A percentile compares a stretch with the other conserved stretches of the same genome.
These are phyloP conservation scores for Atkinsonella hypoxylon DNA, from an alignment of 2,329 filamentous ascomycete species.

Conservation along the genomic window DNA sequence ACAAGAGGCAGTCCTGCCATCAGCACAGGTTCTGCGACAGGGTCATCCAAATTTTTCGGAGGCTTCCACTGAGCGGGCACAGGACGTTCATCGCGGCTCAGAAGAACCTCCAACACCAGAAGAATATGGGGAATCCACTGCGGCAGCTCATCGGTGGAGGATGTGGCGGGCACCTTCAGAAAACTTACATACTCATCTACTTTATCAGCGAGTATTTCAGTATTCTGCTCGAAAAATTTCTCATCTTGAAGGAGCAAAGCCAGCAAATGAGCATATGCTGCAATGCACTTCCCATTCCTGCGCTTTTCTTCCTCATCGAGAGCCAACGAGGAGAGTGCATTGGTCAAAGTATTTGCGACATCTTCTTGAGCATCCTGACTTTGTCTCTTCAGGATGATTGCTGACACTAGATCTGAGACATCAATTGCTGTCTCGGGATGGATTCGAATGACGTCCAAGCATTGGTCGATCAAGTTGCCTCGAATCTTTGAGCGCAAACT, in stretches of 20 bases:
- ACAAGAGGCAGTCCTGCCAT: constrained; percentile 45
- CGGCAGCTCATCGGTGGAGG: constrained; percentile 64
- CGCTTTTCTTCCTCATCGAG: constrained; percentile 53
- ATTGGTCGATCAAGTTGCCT: constrained; percentile 73
- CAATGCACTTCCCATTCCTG: constrained; percentile 50
- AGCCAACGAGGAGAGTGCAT: constrained; percentile 64
- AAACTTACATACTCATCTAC: constrained; percentile 68
- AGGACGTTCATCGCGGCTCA: constrained; percentile 83
- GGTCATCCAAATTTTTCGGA: constrained; percentile 37
- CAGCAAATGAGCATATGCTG: constrained; percentile 83
- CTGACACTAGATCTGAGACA: constrained; percentile 72
- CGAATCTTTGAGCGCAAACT: constrained; percentile 61
- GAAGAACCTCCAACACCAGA: constrained; percentile 75
- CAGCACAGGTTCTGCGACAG: constrained; percentile 42
- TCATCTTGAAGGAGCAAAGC: constrained; percentile 78
- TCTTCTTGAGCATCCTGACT: constrained; percentile 50
- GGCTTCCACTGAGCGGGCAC: constrained; percentile 58
- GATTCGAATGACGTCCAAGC: constrained; percentile 76
- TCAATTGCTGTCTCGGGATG: constrained; percentile 87
- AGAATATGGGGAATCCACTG: constrained; percentile 89
- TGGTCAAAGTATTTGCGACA: constrained; percentile 70
- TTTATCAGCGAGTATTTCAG: constrained; percentile 64
- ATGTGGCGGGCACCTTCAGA: constrained; percentile 56
- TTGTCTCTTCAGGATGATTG: constrained; percentile 51
- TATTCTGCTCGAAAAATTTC: constrained; percentile 64